Evolutionary conservation across 192 early-diverging fungal genomes (phyloP).

Genomic region (Coemansia sp.): DNA sequence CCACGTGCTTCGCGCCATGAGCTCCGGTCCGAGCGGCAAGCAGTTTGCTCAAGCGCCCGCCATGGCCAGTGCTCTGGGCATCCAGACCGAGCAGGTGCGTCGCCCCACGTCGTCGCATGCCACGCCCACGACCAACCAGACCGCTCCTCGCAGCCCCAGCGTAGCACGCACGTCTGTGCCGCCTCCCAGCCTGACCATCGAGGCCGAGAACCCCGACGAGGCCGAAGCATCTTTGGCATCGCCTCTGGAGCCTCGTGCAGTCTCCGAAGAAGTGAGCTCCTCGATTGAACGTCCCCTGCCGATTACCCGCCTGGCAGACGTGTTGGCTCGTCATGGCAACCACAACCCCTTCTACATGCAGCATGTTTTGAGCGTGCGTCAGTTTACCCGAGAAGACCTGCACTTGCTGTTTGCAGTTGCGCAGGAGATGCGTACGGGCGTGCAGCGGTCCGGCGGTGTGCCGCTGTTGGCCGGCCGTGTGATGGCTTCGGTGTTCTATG

Average conservation of each 20-base stretch:
- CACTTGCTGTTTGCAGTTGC: constrained; percentile 94
- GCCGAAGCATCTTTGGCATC: constrained; percentile 9
- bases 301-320: constrained; percentile 29
- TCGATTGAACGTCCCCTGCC: constrained; percentile 21
- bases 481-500: constrained; percentile 93
- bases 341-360: constrained; percentile 83
- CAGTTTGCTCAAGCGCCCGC: constrained; percentile 24
- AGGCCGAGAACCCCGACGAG: constrained; percentile 20
- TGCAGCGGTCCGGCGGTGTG: constrained; percentile 84
- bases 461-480: constrained; percentile 87
- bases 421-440: constrained; percentile 92
- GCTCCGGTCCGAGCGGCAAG: constrained; percentile 46
- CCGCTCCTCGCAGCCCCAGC: constrained; percentile 7
- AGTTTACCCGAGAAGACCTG: constrained; percentile 90
- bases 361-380: constrained; percentile 86
- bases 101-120: constrained; percentile 10
- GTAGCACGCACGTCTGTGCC: constrained; percentile 3
- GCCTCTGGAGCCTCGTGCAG: constrained; percentile 2
- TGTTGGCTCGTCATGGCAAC: constrained; percentile 46
- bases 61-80: constrained; percentile 13
- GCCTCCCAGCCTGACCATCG: constrained; percentile 7
- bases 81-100: constrained; percentile 5
- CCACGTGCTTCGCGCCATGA: constrained; percentile 39
- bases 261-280: not conserved
- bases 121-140: too few species aligned